Percentiles rank a stretch among this genome's conserved stretches.
These are phyloP conservation scores for Boletus sensibilis DNA, from an alignment of 768 basidiomycete genomes.

Conservation along the genomic window DNA sequence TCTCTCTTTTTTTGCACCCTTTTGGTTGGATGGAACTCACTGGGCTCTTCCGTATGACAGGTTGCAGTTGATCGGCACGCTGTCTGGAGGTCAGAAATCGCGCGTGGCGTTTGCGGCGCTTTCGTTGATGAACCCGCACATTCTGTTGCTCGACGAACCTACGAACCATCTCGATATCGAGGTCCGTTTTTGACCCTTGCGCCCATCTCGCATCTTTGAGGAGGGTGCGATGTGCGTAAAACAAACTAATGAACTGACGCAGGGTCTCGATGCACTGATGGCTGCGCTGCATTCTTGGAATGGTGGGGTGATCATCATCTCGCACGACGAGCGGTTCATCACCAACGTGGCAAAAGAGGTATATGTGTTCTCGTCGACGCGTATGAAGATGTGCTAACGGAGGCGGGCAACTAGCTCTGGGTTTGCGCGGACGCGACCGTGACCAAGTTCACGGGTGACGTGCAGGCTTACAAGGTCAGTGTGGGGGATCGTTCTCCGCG, in stretches of 20 bases:
- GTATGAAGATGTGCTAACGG: slow-evolving; percentile 1
- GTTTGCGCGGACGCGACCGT: slow-evolving; percentile 86
- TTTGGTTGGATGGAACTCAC: not conserved
- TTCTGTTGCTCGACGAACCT: slow-evolving; percentile 94
- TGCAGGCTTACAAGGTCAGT: slow-evolving; percentile 84
- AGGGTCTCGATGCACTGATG: slow-evolving; percentile 97
- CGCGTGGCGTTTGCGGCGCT: slow-evolving; percentile 90
- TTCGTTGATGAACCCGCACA: slow-evolving; percentile 86
- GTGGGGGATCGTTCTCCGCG: not conserved
- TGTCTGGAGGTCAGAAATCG: slow-evolving; percentile 95
- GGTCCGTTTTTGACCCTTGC: slow-evolving; percentile 37
- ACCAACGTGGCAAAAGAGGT: slow-evolving; percentile 87
- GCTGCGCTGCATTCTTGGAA: slow-evolving; percentile 76
- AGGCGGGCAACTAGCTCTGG: slow-evolving; percentile 63
- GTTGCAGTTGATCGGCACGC: slow-evolving; percentile 84
- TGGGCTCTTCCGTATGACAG: slow-evolving; percentile 32
- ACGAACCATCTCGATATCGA: slow-evolving; percentile 97
- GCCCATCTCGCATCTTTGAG: not conserved
- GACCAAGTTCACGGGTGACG: slow-evolving; percentile 84
- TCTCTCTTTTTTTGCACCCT: not conserved
- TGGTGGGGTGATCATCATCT: slow-evolving; percentile 89
- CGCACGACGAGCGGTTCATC: slow-evolving; percentile 95
- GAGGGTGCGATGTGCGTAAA: not conserved
- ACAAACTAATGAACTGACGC: slow-evolving; percentile 2
- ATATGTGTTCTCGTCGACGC: not conserved